Evolutionary conservation across 1,139 yeast genomes (phyloP).

Genomic region (Insectozyma bohioensis): DNA sequence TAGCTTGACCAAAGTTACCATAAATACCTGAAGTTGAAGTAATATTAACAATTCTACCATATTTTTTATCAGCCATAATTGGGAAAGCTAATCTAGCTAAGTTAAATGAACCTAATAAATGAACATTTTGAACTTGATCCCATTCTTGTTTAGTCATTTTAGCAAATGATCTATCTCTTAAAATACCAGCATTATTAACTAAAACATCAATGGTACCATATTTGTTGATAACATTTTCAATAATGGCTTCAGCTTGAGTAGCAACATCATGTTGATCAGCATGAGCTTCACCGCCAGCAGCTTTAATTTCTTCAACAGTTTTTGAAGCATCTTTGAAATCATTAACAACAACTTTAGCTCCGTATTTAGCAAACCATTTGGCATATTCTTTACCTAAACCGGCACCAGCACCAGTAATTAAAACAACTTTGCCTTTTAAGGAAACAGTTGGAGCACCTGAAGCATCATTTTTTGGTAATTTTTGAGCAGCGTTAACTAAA

Average conservation of each 20-base stretch:
- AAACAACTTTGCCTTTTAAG: slow-evolving; percentile 80
- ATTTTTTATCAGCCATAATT: slow-evolving; percentile 69
- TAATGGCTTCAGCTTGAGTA: slow-evolving; percentile 70
- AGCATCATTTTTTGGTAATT: slow-evolving; percentile 58
- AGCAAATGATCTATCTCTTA: slow-evolving; percentile 84
- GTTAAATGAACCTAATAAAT: slow-evolving; percentile 77
- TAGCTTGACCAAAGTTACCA: slow-evolving; percentile 97
- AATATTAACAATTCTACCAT: slow-evolving; percentile 84
- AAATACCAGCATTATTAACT: slow-evolving; percentile 91
- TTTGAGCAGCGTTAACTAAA: slow-evolving; percentile 53
- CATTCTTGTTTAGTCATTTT: slow-evolving; percentile 86
- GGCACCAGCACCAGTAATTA: slow-evolving; percentile 94
- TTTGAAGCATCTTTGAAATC: slow-evolving; percentile 77
- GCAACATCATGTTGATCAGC: slow-evolving; percentile 83
- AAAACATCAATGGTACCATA: slow-evolving; percentile 87
- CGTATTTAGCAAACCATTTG: slow-evolving; percentile 77
- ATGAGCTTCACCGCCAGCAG: slow-evolving; percentile 80
- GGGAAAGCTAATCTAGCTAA: slow-evolving; percentile 95
- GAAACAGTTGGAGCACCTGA: slow-evolving; percentile 51
- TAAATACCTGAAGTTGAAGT: slow-evolving; percentile 96
- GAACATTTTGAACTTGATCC: slow-evolving; percentile 80
- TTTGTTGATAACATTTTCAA: slow-evolving; percentile 71
- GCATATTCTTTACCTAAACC: slow-evolving; percentile 96
- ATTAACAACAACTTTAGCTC: slow-evolving; percentile 94
- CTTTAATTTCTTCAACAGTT: slow-evolving; percentile 76